Conservation (phyloP, 495 filamentous ascomycete species). For the Podospora pseudocomata region DNA sequence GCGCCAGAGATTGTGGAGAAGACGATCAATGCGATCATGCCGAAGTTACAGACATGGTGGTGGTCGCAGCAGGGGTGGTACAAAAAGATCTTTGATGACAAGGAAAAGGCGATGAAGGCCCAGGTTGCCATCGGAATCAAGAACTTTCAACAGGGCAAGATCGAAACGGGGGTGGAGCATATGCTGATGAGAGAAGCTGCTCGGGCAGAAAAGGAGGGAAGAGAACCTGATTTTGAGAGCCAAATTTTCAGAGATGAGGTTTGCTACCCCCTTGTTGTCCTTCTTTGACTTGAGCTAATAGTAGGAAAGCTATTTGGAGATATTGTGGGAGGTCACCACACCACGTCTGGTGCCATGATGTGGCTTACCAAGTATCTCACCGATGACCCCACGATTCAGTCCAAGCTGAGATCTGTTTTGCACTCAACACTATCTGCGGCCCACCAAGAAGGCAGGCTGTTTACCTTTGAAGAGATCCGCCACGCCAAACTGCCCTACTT, state of each 20-base stretch:
- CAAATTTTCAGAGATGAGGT: constrained; percentile 1
- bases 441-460: constrained; percentile 13
- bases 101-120: background rate
- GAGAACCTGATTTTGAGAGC: background rate
- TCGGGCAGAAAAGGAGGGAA: constrained; percentile 1
- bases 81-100: background rate
- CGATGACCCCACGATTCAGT: constrained; percentile 29
- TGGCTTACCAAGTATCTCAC: constrained; percentile 39
- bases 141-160: background rate
- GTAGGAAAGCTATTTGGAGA: constrained; percentile 35
- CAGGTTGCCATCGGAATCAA: background rate
- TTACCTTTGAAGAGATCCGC: constrained; percentile 24
- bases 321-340: constrained; percentile 34
- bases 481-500: constrained; percentile 28
- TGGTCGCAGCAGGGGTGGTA: background rate
- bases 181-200: constrained; percentile 4
- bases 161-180: background rate
- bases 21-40: background rate
- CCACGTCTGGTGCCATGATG: constrained; percentile 23
- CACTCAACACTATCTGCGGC: constrained; percentile 21
- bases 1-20: background rate
- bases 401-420: constrained; percentile 22
- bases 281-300: constrained; percentile 20
- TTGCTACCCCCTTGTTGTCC: background rate
- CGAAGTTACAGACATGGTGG: background rate